phyloP scores from a whole-genome alignment of 169 alveolate genomes.

The Eimeria brunetti region DNA sequence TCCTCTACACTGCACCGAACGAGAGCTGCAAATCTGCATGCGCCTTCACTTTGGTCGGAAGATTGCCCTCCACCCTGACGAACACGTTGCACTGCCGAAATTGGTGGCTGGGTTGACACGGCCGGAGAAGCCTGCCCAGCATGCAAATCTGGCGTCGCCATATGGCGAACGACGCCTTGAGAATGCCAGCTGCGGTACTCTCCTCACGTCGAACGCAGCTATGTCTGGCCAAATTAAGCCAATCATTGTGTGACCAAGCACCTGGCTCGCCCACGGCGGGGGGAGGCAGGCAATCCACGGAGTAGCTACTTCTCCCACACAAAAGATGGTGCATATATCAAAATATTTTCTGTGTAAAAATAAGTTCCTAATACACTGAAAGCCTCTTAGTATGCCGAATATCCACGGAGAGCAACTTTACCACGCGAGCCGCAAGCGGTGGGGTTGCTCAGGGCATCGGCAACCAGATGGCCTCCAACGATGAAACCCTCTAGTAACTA shows the following conservation, averaged over 20 bases:
- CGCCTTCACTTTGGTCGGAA: constrained; percentile 19
- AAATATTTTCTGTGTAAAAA: not conserved
- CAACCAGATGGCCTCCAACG: constrained; percentile 17
- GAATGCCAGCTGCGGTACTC: not conserved
- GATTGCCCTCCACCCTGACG: not conserved
- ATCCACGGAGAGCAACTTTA: not conserved
- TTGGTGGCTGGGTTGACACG: not conserved
- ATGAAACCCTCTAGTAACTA: not conserved
- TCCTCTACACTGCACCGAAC: constrained; percentile 53
- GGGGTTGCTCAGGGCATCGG: constrained; percentile 36
- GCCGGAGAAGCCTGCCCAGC: not conserved
- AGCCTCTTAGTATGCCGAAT: not conserved
- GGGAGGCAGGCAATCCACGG: not conserved
- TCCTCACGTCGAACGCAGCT: not conserved
- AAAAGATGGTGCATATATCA: not conserved
- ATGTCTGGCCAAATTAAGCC: not conserved
- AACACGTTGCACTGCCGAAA: constrained; percentile 29
- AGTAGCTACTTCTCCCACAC: not conserved
- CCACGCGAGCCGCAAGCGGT: not conserved
- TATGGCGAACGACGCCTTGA: not conserved
- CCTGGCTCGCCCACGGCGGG: not conserved
- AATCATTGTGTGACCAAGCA: constrained; percentile 6
- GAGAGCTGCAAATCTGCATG: constrained; percentile 42
- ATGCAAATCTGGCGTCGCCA: not conserved
- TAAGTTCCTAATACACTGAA: too few relatives aligned